Percentiles rank a stretch among this genome's conserved stretches.
phyloP scores from a whole-genome alignment of 805 yeast species.

The Jamesozyma hellenica region DNA sequence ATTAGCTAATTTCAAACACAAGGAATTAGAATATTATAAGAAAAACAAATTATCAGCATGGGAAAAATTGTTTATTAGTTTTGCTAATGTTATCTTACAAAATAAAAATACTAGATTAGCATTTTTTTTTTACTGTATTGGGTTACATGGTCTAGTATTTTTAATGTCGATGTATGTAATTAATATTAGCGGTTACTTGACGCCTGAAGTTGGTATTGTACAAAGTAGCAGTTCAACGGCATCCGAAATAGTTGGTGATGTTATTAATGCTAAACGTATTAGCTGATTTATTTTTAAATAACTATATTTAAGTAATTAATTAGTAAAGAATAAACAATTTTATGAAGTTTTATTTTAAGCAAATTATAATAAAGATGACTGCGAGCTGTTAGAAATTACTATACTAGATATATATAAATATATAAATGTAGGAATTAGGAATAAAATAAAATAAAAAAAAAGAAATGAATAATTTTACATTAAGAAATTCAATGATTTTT shows the following conservation, averaged over 20 bases:
- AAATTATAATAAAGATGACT: too few species aligned
- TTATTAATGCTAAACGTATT: not conserved
- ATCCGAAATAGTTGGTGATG: not conserved
- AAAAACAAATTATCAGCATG: constrained; percentile 61
- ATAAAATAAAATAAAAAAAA: not conserved
- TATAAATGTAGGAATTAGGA: not conserved
- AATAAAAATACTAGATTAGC: constrained; percentile 62
- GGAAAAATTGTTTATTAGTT: constrained; percentile 65
- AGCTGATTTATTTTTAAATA: too few species aligned
- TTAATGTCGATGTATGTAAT: constrained; percentile 47
- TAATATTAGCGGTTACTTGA: constrained; percentile 35
- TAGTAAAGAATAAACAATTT: not conserved
- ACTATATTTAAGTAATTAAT: not conserved
- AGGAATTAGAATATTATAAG: constrained; percentile 63
- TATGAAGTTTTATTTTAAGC: too few species aligned
- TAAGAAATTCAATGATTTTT: too few species aligned
- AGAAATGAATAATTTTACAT: not conserved
- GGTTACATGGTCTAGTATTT: constrained; percentile 67
- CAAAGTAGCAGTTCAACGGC: constrained; percentile 10
- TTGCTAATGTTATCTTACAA: constrained; percentile 66
- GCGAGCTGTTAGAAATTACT: too few species aligned
- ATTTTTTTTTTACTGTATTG: constrained; percentile 63
- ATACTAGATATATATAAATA: not conserved
- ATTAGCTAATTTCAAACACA: constrained; percentile 66
- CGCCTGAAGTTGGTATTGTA: constrained; percentile 34